Base-by-base conservation (phyloP, 2,329 filamentous ascomycete genomes). In the Xylaria sp. region DNA sequence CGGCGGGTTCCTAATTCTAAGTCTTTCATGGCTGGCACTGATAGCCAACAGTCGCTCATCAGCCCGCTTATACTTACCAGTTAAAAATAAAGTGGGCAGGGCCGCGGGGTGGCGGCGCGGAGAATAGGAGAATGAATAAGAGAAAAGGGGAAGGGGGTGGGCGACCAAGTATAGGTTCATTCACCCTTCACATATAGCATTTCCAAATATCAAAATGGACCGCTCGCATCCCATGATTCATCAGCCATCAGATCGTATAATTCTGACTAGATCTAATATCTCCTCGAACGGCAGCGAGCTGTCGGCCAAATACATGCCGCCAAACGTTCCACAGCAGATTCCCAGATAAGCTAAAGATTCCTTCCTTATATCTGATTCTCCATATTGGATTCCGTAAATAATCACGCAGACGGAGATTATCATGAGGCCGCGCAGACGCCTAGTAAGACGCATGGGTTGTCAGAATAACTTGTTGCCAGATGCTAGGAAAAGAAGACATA, bases 221-320 rank as follows among this genome's bases (percentile, higher is more conserved):
- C 15, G 15, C 23, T 63, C 37, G 23, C 50, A 37, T 63, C 20
- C 37, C 15, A 20, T 54, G 18, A 28, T 48, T 48, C 8, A 64
- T 64, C 41, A 64, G 18, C 61, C 20, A 28, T 64, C 62, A 31
- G 62, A 57, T 41, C 62, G 52, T 64, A 64, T 58, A 18, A 58
- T 64, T 64, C 62, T 64, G 31, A 64, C 62, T 58, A 64, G 31
- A 51, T 64, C 62, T 64, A 64, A n/a, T 50, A 64, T 64, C 31
- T 64, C 52, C 31, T 64, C 62, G 15, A 64, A 64, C 2, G 62
- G 62, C 41, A 64, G 44, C 28, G 62, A 64, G 44, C 62, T 64
- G 34, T 64, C 62, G 18, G 39, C 44, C 28, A 57, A 20, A 57
- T 50, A 64, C 62, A 64, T 64, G 31, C 62, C 23, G 13, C 52